Conservation (phyloP, 768 basidiomycete species). For the Leccinum subtestaceum region DNA sequence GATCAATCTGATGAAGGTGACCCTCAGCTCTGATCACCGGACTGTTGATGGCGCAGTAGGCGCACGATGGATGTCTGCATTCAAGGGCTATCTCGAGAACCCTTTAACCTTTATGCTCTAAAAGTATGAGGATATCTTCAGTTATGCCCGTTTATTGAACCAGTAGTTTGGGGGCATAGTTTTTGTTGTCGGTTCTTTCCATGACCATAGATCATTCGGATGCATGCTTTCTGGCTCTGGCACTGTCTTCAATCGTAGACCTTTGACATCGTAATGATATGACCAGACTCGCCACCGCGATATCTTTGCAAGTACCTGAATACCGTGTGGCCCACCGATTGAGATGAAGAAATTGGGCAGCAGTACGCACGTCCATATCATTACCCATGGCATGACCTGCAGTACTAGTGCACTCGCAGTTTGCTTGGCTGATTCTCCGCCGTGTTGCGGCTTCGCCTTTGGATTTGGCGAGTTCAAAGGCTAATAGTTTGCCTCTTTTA, state of each 20-base stretch:
- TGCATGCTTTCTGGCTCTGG: slow-evolving; percentile 14
- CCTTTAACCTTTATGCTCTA: slow-evolving; percentile 95
- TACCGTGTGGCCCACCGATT: not conserved
- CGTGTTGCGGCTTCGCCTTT: no score
- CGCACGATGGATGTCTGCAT: slow-evolving; percentile 87
- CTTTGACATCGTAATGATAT: slow-evolving; percentile 2
- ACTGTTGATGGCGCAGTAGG: slow-evolving; percentile 96
- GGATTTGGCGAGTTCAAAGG: no score
- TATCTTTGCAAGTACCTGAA: not conserved
- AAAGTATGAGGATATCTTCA: slow-evolving; percentile 21
- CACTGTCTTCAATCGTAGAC: slow-evolving; percentile 4
- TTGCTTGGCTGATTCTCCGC: not conserved
- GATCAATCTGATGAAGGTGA: slow-evolving; percentile 90
- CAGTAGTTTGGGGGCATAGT: slow-evolving; percentile 4
- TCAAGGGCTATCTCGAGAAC: slow-evolving; percentile 96
- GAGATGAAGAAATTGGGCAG: not conserved
- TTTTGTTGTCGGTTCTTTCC: slow-evolving; percentile 7
- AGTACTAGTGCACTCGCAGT: not conserved
- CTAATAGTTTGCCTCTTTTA: no score
- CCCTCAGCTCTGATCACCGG: slow-evolving; percentile 92
- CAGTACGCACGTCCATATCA: no score
- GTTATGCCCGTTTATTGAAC: not conserved
- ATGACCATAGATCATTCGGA: slow-evolving; percentile 26
- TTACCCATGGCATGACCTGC: not conserved
- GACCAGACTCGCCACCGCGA: not conserved